These are phyloP conservation scores for Rhynchosporium graminicola DNA, from an alignment of 2,329 filamentous ascomycete species.

Conservation along the genomic window DNA sequence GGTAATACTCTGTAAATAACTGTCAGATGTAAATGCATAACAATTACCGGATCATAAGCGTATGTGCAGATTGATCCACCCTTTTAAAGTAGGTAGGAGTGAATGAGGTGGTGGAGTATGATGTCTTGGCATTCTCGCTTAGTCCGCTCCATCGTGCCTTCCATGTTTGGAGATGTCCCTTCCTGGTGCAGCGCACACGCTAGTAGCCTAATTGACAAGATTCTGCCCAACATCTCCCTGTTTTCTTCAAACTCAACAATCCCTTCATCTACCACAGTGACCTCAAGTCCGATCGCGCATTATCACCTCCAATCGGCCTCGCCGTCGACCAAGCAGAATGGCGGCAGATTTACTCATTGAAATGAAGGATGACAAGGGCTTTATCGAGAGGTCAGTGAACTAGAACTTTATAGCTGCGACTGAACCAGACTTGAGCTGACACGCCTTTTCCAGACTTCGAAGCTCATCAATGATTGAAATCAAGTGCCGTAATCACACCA, in stretches of 20 bases:
- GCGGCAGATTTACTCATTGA: not conserved
- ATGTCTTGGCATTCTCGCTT: not conserved
- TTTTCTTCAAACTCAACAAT: not conserved
- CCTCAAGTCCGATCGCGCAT: not conserved
- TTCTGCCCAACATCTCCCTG: not conserved
- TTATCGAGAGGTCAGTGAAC: not conserved
- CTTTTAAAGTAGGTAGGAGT: not conserved
- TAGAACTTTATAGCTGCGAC: too few species aligned
- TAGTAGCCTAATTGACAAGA: not conserved
- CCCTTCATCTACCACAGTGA: too few species aligned
- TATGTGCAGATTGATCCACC: not conserved
- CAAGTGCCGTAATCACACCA: not conserved
- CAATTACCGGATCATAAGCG: too few species aligned
- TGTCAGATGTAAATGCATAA: too few species aligned
- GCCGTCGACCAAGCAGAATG: not conserved
- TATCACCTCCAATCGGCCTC: too few species aligned
- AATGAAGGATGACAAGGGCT: not conserved
- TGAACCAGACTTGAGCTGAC: not conserved
- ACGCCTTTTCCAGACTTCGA: not conserved
- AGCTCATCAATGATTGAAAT: conserved; percentile 5
- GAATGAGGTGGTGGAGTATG: not conserved
- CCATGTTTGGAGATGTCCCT: not conserved
- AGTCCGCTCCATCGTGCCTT: not conserved
- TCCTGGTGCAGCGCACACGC: not conserved
- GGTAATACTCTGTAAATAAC: too few species aligned